A percentile compares a stretch with the other conserved stretches of the same genome.
phyloP scores from a whole-genome alignment of 2,329 filamentous ascomycete genomes.

The Colletotrichum orbiculare region DNA sequence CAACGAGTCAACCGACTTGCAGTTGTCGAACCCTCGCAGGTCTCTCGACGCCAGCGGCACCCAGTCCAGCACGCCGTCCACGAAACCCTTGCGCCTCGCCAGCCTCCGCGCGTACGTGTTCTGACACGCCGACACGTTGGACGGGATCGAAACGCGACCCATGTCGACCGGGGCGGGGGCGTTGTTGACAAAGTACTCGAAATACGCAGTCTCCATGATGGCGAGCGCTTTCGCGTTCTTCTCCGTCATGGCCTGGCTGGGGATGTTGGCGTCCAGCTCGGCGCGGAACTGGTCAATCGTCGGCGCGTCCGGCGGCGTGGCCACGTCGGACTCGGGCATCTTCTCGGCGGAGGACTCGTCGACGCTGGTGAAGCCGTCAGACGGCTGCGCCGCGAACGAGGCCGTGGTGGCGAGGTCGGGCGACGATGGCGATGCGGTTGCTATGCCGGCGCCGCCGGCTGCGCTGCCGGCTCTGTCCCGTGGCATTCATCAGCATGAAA shows the following conservation, averaged over 20 bases:
- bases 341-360: constrained; percentile 9
- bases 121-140: constrained; percentile 8
- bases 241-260: background rate
- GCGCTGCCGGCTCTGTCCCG: background rate
- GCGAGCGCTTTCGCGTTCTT: constrained; percentile 20
- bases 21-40: constrained; percentile 16
- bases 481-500: background rate
- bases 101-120: constrained; percentile 9
- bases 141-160: constrained; percentile 8
- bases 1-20: constrained; percentile 19
- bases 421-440: constrained; percentile 13
- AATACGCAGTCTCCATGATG: constrained; percentile 31
- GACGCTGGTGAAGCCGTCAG: constrained; percentile 16
- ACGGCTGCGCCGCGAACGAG: constrained; percentile 23
- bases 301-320: constrained; percentile 19
- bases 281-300: constrained; percentile 14
- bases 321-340: constrained; percentile 19
- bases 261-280: constrained; percentile 26
- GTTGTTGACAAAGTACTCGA: constrained; percentile 29
- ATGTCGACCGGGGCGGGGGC: constrained; percentile 25
- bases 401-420: constrained; percentile 14
- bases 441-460: background rate
- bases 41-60: constrained; percentile 20
- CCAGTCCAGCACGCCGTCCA: constrained; percentile 7
- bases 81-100: background rate